These are phyloP conservation scores for Cyclospora cayetanensis DNA, from an alignment of 169 alveolate species.

Conservation along the genomic window DNA sequence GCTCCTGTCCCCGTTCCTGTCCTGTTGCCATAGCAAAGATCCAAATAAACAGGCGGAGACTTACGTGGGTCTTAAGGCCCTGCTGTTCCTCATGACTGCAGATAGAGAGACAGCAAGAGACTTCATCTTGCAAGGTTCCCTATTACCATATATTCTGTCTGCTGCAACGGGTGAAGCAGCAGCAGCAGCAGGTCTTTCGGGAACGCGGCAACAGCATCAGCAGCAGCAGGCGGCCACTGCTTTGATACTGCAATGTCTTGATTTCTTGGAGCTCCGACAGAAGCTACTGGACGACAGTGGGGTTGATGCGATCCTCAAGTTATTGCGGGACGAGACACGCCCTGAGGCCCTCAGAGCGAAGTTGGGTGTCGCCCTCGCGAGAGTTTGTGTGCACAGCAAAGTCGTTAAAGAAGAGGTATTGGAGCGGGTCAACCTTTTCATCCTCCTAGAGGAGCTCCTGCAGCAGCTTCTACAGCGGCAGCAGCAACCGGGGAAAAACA, in stretches of 20 bases:
- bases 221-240: slow-evolving; percentile 56
- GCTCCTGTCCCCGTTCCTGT: slow-evolving; percentile 56
- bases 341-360: not conserved
- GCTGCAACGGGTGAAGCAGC: slow-evolving; percentile 58
- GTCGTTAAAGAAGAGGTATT: slow-evolving; percentile 12
- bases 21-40: slow-evolving; percentile 30
- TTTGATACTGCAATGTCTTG: slow-evolving; percentile 34
- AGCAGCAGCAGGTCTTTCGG: not conserved
- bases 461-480: not conserved
- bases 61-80: slow-evolving; percentile 33
- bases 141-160: slow-evolving; percentile 24
- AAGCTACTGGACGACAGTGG: slow-evolving; percentile 36
- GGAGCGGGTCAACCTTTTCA: slow-evolving; percentile 19
- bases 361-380: slow-evolving; percentile 60
- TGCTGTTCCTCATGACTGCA: slow-evolving; percentile 41
- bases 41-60: not conserved
- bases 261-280: slow-evolving; percentile 48
- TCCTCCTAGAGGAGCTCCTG: slow-evolving; percentile 31
- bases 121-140: not conserved
- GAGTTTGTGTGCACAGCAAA: slow-evolving; percentile 35
- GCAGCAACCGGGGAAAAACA: not conserved
- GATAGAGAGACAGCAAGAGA: slow-evolving; percentile 21
- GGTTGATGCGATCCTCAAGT: not conserved
- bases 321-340: not conserved
- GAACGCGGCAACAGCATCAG: slow-evolving; percentile 38